These are phyloP conservation scores for Xylogone sp. DNA, from an alignment of 2,329 filamentous ascomycete species.

Conservation along the genomic window DNA sequence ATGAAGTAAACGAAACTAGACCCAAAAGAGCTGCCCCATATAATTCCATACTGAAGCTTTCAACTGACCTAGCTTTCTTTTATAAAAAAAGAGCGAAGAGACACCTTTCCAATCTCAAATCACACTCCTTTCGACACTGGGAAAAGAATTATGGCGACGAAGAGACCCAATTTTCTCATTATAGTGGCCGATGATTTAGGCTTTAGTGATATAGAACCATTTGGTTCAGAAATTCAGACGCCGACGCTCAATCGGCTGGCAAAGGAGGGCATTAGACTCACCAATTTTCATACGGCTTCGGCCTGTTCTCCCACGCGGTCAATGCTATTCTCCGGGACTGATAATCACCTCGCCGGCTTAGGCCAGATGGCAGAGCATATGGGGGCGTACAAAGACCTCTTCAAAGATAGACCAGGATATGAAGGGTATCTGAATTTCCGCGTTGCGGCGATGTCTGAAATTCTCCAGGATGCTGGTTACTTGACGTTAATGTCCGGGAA, in stretches of 20 bases:
- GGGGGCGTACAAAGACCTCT: slow-evolving; percentile 9
- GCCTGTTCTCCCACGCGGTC: slow-evolving; percentile 55
- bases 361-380: slow-evolving; percentile 43
- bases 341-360: slow-evolving; percentile 45
- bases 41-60: too few species aligned
- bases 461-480: slow-evolving; percentile 47
- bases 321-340: slow-evolving; percentile 57
- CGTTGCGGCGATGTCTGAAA: slow-evolving; percentile 46
- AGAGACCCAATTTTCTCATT: slow-evolving; percentile 37
- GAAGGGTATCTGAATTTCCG: slow-evolving; percentile 51
- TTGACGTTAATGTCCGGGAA: slow-evolving; percentile 50
- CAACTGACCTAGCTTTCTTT: too few species aligned
- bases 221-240: slow-evolving; percentile 54
- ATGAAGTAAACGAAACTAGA: too few species aligned
- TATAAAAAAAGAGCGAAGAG: too few species aligned
- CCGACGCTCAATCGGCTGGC: slow-evolving; percentile 51
- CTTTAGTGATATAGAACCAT: slow-evolving; percentile 41
- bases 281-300: slow-evolving; percentile 54
- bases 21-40: too few species aligned
- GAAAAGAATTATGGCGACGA: slow-evolving; percentile 1
- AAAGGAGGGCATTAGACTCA: slow-evolving; percentile 48
- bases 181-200: slow-evolving; percentile 40
- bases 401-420: slow-evolving; percentile 49
- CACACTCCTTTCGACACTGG: too few species aligned
- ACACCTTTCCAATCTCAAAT: too few species aligned